Base-by-base conservation (phyloP, 2,329 filamentous ascomycete species). In the Emergomyces pasteurianus region DNA sequence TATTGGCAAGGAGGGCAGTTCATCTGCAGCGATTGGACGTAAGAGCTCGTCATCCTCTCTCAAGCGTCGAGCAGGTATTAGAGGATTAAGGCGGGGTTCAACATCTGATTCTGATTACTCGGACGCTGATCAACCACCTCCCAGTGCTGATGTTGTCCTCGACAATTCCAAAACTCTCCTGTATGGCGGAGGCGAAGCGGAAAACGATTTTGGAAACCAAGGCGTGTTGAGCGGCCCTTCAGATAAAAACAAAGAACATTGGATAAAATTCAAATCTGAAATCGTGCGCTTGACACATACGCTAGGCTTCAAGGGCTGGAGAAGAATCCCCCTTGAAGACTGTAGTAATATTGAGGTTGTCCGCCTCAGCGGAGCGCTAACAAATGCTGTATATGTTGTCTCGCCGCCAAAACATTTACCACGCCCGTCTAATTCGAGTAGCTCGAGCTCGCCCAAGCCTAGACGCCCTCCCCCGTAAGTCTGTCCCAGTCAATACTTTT, bases 351-450 rank as follows among this genome's bases (percentile, higher is more conserved):
- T 80, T 58, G 72, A 79, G 60, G 73, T 80, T 61, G 68, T 78
- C 43, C 72, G 79, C 46, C 71, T 82, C 47, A 96, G 92, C 72
- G 94, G 94, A 63, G 94, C 94, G 9, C 77, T 99, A 66, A 99
- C 94, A 23, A 99, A 99, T 71, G 91, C 92, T 12, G 92, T 99
- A 42, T 99, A 97, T 71, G 91, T 96, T 58, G 91, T 97, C 26
- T 88, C 85, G 1, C 92, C 92, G 1, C 92, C 92, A 0, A 78
- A 83, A 46, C 80, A 88, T 42, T 66, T 91, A 12, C 75, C 78
- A 40, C 65, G 72, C 18, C 67, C 70, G n/a, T 73, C 71, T 43
- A 69, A 70, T n/a, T 71, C 72, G 38, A 75, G 79, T 63, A 69
- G 70, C 46, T 71, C 73, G 62, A 68, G 73, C 52, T 71, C 71